Percentiles rank a stretch among this genome's conserved stretches.
phyloP scores from a whole-genome alignment of 1,284 basidiomycete genomes.

The Mycosarcoma maydis region DNA sequence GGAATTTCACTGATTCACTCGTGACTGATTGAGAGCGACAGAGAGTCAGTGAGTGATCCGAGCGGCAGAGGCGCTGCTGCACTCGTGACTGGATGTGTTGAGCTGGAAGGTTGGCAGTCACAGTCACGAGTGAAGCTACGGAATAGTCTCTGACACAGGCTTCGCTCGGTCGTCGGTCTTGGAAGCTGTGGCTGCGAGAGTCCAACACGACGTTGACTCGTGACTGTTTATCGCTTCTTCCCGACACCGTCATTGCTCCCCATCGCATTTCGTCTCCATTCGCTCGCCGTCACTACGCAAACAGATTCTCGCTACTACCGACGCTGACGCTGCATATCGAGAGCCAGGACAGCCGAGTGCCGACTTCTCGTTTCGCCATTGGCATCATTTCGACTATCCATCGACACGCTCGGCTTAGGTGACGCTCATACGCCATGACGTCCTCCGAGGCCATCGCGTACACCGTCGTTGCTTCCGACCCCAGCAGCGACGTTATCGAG shows the following conservation, averaged over 20 bases:
- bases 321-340: too few relatives aligned
- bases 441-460: conserved; percentile 51
- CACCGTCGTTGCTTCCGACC: conserved; percentile 49
- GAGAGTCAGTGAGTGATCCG: conserved; percentile 26
- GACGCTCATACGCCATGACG: conserved; percentile 14
- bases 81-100: conserved; percentile 1
- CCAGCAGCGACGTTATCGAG: conserved; percentile 50
- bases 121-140: neutral
- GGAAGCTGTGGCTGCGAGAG: too few relatives aligned
- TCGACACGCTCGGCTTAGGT: neutral
- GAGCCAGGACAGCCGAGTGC: too few relatives aligned
- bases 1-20: too few relatives aligned
- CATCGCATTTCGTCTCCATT: too few relatives aligned
- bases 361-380: too few relatives aligned
- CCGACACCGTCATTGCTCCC: neutral
- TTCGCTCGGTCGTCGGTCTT: too few relatives aligned
- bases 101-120: conserved; percentile 36
- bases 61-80: conserved; percentile 11
- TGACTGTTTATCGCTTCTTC: neutral
- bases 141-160: too few relatives aligned
- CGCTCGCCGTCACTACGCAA: too few relatives aligned
- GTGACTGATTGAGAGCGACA: too few relatives aligned
- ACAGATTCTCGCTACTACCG: too few relatives aligned
- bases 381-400: conserved; percentile 1
- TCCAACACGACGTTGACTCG: conserved; percentile 11